Percentiles rank a stretch among this genome's conserved stretches.
These are phyloP conservation scores for Arachis monticola DNA, from an alignment of 331 rosid species.

Conservation along the genomic window DNA sequence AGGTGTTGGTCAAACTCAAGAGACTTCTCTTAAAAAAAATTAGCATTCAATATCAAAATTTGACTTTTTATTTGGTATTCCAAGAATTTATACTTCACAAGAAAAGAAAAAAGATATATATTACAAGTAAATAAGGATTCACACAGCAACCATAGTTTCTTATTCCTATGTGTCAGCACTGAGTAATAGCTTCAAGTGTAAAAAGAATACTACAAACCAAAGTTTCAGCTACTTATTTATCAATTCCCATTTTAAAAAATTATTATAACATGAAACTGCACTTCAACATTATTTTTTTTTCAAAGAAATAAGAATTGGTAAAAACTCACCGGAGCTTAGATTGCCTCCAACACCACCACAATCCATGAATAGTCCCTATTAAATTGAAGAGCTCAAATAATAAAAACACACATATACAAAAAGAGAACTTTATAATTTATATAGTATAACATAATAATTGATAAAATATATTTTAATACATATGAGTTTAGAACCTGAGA, in stretches of 20 bases:
- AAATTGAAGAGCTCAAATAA: constrained; percentile 26
- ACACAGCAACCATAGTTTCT: no score
- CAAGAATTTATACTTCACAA: background rate
- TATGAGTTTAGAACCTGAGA: constrained; percentile 63
- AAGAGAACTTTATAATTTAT: background rate
- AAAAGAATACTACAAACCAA: background rate
- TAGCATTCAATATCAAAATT: constrained; percentile 18
- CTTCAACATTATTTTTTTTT: background rate
- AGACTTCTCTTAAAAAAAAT: background rate
- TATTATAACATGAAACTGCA: background rate
- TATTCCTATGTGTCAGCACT: no score
- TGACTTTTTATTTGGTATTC: constrained; percentile 43
- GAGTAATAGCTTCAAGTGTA: background rate
- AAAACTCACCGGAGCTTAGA: constrained; percentile 79
- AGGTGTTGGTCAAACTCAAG: constrained; percentile 30
- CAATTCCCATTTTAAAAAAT: background rate
- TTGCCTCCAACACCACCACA: constrained; percentile 73
- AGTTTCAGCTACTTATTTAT: constrained; percentile 9
- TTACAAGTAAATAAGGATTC: background rate
- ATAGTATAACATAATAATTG: background rate
- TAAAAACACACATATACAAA: no score
- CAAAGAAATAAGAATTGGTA: background rate
- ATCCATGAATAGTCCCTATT: constrained; percentile 76
- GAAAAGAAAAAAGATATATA: background rate
- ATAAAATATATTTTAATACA: background rate